A percentile compares a stretch with the other conserved stretches of the same genome.
These are phyloP conservation scores for Megacollybia marginata DNA, from an alignment of 768 basidiomycete genomes.

Conservation along the genomic window DNA sequence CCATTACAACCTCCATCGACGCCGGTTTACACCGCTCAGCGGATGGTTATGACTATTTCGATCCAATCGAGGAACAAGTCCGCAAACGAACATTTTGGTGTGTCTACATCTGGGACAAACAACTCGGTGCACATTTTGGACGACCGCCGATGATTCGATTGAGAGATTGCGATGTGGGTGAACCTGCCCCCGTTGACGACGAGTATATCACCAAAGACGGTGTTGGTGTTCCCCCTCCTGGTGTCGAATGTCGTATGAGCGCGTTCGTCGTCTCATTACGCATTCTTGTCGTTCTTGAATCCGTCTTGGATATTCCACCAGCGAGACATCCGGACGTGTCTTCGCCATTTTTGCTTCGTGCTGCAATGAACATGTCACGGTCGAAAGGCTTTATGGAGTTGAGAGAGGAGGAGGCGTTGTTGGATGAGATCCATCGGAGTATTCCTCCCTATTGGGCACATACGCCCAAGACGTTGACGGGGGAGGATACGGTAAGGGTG, in stretches of 20 bases:
- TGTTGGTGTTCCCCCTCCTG: constrained; percentile 57
- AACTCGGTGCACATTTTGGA: constrained; percentile 83
- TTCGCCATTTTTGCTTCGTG: constrained; percentile 73
- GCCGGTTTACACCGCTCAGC: constrained; percentile 84
- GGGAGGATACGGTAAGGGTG: constrained; percentile 81
- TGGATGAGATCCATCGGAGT: constrained; percentile 71
- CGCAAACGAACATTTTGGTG: constrained; percentile 96
- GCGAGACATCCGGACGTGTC: constrained; percentile 51
- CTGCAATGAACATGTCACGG: constrained; percentile 61
- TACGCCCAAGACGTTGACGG: constrained; percentile 70
- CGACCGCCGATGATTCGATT: constrained; percentile 81
- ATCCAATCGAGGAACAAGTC: constrained; percentile 85
- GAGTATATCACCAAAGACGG: constrained; percentile 79
- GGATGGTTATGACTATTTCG: constrained; percentile 81
- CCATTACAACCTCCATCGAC: constrained; percentile 82
- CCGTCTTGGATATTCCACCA: constrained; percentile 78
- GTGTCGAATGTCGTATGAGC: constrained; percentile 67
- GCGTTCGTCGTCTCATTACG: constrained; percentile 75
- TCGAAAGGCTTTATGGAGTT: constrained; percentile 55
- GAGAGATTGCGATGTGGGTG: constrained; percentile 87
- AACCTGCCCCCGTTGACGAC: constrained; percentile 81
- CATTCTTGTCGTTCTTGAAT: constrained; percentile 83
- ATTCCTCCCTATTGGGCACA: constrained; percentile 78
- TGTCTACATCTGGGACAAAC: constrained; percentile 96
- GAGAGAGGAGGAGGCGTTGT: constrained; percentile 70